A percentile compares a stretch with the other conserved stretches of the same genome.
Evolutionary conservation across 1,284 basidiomycete genomes (phyloP).

Genomic region (Moesziomyces globuligerus): DNA sequence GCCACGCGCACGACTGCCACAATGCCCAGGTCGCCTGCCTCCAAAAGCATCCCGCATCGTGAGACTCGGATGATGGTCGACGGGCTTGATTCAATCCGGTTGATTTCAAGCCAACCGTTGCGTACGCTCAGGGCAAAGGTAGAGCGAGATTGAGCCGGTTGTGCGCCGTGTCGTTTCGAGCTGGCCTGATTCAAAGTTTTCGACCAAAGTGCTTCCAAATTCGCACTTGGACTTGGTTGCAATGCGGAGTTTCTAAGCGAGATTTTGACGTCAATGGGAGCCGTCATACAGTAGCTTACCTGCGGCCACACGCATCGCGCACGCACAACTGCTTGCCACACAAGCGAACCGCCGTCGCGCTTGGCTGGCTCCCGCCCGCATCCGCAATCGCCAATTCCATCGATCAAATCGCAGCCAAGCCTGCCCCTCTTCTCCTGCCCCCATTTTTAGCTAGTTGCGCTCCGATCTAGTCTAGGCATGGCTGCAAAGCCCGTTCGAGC

Average conservation of each 20-base stretch:
- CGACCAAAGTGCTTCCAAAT: not conserved
- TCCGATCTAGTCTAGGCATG: too few relatives aligned
- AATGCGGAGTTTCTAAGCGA: slow-evolving; percentile 25
- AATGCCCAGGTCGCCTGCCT: too few relatives aligned
- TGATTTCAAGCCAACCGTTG: too few relatives aligned
- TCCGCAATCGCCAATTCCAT: not conserved
- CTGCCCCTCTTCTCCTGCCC: not conserved
- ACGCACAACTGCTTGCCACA: too few relatives aligned
- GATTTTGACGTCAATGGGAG: slow-evolving; percentile 14
- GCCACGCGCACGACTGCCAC: not conserved
- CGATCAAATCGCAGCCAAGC: not conserved
- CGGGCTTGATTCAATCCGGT: not conserved
- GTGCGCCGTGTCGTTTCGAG: not conserved
- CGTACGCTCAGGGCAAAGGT: too few relatives aligned
- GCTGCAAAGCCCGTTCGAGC: too few relatives aligned
- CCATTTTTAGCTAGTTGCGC: not conserved
- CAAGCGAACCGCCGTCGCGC: too few relatives aligned
- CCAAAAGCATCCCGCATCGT: too few relatives aligned
- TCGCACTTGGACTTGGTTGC: slow-evolving; percentile 1
- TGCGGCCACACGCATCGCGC: too few relatives aligned
- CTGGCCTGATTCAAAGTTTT: not conserved
- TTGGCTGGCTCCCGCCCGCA: not conserved
- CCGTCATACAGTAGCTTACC: not conserved
- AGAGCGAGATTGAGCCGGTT: not conserved
- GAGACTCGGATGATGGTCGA: too few relatives aligned